phyloP scores from a whole-genome alignment of 169 alveolate species.

The Plasmodium fragile region DNA sequence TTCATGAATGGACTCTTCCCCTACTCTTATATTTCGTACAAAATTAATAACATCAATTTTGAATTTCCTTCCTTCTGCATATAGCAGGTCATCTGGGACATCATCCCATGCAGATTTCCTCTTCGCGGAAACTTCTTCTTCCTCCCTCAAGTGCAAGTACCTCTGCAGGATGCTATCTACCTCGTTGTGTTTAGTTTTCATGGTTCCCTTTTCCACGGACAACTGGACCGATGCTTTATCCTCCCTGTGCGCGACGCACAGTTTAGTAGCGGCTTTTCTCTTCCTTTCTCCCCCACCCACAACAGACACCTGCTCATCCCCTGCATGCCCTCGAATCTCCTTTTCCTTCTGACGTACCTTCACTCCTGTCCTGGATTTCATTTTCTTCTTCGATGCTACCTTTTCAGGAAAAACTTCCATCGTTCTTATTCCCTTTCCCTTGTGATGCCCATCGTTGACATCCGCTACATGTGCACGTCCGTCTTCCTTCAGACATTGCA shows the following conservation, averaged over 20 bases:
- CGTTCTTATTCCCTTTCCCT: not conserved
- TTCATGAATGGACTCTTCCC: not conserved
- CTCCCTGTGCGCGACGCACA: not conserved
- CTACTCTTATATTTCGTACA: not conserved
- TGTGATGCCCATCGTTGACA: not conserved
- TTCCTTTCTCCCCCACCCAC: not conserved
- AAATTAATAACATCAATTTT: constrained; percentile 52
- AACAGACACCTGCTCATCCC: not conserved
- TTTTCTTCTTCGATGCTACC: not conserved
- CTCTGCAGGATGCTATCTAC: constrained; percentile 36
- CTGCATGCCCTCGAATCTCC: not conserved
- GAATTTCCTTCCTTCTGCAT: constrained; percentile 29
- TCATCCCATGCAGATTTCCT: not conserved
- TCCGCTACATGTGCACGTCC: not conserved
- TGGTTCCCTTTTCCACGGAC: not conserved
- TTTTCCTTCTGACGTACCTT: not conserved
- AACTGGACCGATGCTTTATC: not conserved
- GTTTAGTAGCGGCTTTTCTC: not conserved
- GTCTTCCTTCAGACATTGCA: not conserved
- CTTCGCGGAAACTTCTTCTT: constrained; percentile 24
- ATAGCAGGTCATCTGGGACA: not conserved
- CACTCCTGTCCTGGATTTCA: not conserved
- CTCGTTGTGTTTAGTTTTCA: not conserved
- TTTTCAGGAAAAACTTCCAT: not conserved
- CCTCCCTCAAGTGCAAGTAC: constrained; percentile 17